These are phyloP conservation scores for Penicillium sp. DNA, from an alignment of 2,329 filamentous ascomycete genomes.

Conservation along the genomic window DNA sequence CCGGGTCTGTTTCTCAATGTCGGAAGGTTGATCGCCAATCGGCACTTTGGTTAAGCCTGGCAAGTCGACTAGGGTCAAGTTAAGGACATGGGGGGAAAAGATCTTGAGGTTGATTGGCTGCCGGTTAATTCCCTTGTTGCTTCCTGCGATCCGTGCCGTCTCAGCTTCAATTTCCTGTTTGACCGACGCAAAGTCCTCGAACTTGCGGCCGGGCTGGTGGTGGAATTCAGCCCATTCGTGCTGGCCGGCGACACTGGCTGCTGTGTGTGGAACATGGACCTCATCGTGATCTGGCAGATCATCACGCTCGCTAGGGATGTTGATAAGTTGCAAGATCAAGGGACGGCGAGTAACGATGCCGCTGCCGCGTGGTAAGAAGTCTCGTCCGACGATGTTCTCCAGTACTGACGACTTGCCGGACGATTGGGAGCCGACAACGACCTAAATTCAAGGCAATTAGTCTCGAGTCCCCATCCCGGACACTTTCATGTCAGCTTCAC, in stretches of 20 bases:
- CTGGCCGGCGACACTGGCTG: conserved; percentile 67
- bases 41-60: conserved; percentile 97
- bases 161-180: conserved; percentile 97
- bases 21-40: conserved; percentile 93
- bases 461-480: background rate
- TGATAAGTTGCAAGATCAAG: conserved; percentile 96
- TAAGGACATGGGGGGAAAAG: conserved; percentile 94
- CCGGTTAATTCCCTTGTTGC: conserved; percentile 97
- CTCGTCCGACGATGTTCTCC: conserved; percentile 96
- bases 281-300: conserved; percentile 68
- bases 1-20: conserved; percentile 98
- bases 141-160: conserved; percentile 89
- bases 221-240: conserved; percentile 93
- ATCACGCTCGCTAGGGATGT: conserved; percentile 72
- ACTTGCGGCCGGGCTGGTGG: conserved; percentile 84
- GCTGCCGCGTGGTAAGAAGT: conserved; percentile 93
- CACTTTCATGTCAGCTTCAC: conserved; percentile 32
- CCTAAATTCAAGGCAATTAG: conserved; percentile 54
- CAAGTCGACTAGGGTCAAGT: conserved; percentile 91
- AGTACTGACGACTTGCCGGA: conserved; percentile 98
- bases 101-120: conserved; percentile 98
- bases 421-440: conserved; percentile 97
- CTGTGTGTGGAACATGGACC: conserved; percentile 69
- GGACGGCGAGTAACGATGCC: conserved; percentile 95
- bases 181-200: conserved; percentile 89